Evolutionary conservation across 1,284 basidiomycete genomes (phyloP), one percentile per base, ranked within the genome.

Genomic region (Earliella scabrosa): DNA sequence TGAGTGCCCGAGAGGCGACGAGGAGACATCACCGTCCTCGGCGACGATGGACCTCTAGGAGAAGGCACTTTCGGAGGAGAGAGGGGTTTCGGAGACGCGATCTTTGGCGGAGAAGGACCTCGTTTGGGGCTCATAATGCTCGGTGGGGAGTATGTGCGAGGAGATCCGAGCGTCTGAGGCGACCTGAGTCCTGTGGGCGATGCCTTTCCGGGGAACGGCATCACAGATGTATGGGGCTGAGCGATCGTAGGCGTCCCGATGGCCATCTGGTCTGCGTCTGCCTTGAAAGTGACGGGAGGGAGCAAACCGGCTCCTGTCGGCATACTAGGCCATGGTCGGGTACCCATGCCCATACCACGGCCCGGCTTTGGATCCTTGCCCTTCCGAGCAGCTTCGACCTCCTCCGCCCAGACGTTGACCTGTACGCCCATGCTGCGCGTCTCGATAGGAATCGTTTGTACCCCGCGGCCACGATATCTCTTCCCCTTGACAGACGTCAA

Each of bases 371-470:
- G 32, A 27, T 58, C 51, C 46, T 60, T 61, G 49, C 36, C 44
- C 41, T 54, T 58, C 36, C 56, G 50, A 23, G 53, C 52, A 1
- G 53, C 36, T 31, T 57, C 50, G 3, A 50, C 61, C 18, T 63
- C 65, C 16, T 60, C 58, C 9, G 57, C 59, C 38, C 52, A 58
- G 0, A 61, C 60, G 47, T 66, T 66, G 56, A 81, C 82, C 75
- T 88, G 87, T 61, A 87, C 78, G 48, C 74, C 77, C 67, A 81
- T 75, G 66, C 73, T 75, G 50, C 76, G 75, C 64, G 75, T 82
- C 66, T 82, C 77, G 50, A 74, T 75, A 47, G 76, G 71, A 54
- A 76, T 70, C 50, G 87, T 88, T 72, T 90, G 87, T 60, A 87
- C 80, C 61, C 84, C 86, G 64, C 80, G 77, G 52, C 77, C 75